phyloP scores from a whole-genome alignment of 257 asterid genomes.

The Solanum pinnatisectum region DNA sequence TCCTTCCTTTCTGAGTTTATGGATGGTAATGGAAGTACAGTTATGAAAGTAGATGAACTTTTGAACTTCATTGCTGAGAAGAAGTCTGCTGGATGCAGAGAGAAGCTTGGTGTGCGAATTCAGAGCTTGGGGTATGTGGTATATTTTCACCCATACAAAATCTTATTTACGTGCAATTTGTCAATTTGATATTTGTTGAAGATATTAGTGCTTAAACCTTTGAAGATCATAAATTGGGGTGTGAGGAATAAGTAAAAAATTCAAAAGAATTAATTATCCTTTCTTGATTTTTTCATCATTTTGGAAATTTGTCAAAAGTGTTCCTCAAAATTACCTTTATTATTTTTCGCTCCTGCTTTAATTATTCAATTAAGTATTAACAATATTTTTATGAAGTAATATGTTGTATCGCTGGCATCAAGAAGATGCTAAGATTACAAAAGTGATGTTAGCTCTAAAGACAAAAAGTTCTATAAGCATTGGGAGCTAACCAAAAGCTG shows the following conservation, averaged over 20 bases:
- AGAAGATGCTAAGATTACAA: background rate
- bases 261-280: background rate
- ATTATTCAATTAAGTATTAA: too few species aligned
- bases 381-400: background rate
- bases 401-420: background rate
- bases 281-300: background rate
- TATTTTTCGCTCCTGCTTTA: background rate
- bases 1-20: constrained; percentile 57
- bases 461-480: background rate
- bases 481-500: background rate
- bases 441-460: background rate
- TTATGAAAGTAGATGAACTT: constrained; percentile 33
- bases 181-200: background rate
- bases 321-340: background rate
- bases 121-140: constrained; percentile 65
- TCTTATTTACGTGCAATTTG: background rate
- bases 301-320: background rate
- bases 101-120: constrained; percentile 69
- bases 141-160: background rate
- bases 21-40: constrained; percentile 25
- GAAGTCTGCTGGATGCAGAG: constrained; percentile 45
- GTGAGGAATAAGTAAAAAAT: background rate
- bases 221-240: background rate
- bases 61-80: constrained; percentile 52
- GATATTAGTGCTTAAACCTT: background rate